Base-by-base conservation (phyloP, 2,329 filamentous ascomycete genomes). In the Pestalotiopsis sp. region DNA sequence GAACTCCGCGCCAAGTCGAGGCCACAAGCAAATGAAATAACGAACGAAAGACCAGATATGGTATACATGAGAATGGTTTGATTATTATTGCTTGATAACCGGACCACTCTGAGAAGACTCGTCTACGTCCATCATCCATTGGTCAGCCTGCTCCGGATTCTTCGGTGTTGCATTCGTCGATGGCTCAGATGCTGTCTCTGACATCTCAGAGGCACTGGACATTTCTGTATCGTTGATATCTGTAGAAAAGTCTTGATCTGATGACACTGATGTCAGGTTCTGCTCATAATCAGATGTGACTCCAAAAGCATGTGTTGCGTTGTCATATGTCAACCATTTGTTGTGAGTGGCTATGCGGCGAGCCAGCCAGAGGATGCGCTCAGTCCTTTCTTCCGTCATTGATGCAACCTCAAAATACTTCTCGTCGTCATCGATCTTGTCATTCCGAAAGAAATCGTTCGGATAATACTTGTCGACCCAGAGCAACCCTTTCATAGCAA, bases 391-490 rank as follows among this genome's bases (percentile, higher is more conserved):
- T 17, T 84, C 83, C 0, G 81, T 81, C 75, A 90, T 89, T 0
- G 87, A 90, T 0, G 88, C 79, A 0, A 86, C 77, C 72, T 92
- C 90, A 59, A 92, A 85, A 17, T 85, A 85, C 56, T 89, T 86
- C 69, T 92, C 90, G 11, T 91, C 88, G n/a, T 92, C 90, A 30
- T 92, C 89, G 4, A 89, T 82, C 68, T 85, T 84, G 1, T 85
- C 83, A 9, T 83, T 82, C 0, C 75, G 71, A 73, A 92, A 92
- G 86, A 87, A 92, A 0, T 82, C 79, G 0, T 77, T 67, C 0
- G 89, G 89, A 65, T 87, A 89, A 67, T 90, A 90, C 11, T 82
- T 81, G 2, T 88, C 82, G 0, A 84, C 81, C 81, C 88, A 92
- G 1, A 89, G 75, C 1, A 92, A 79, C 0, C 91, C 91, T 1